phyloP scores from a whole-genome alignment of 257 asterid genomes.

The Phtheirospermum japonicum region DNA sequence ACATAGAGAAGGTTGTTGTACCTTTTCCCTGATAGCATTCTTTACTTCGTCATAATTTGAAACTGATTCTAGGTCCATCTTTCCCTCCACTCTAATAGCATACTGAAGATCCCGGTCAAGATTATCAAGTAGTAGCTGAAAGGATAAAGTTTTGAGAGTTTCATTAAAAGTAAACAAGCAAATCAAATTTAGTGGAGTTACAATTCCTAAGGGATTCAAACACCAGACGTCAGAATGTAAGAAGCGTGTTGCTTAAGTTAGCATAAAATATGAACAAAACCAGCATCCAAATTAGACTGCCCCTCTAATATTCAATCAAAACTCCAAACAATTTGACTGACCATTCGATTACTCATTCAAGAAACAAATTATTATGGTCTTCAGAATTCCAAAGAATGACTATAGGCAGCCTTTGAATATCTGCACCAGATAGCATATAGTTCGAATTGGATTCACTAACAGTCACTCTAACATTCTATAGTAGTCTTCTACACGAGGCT shows the following conservation, averaged over 20 bases:
- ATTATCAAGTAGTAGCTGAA: slow-evolving; percentile 75
- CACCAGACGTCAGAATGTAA: slow-evolving; percentile 1
- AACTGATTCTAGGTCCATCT: slow-evolving; percentile 74
- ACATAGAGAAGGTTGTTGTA: slow-evolving; percentile 31
- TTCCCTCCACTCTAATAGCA: slow-evolving; percentile 93
- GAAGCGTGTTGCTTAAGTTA: slow-evolving; percentile 12
- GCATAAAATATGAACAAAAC: slow-evolving; percentile 6
- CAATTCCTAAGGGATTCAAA: slow-evolving; percentile 20
- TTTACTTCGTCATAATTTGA: slow-evolving; percentile 86
- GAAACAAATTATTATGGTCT: slow-evolving; percentile 18
- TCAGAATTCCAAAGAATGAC: slow-evolving; percentile 20
- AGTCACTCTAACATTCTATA: neutral
- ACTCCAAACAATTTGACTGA: slow-evolving; percentile 18
- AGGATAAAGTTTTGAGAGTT: slow-evolving; percentile 26
- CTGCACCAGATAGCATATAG: slow-evolving; percentile 21
- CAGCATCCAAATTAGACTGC: slow-evolving; percentile 23
- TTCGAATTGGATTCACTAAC: slow-evolving; percentile 15
- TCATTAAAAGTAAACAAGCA: slow-evolving; percentile 26
- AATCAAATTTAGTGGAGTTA: slow-evolving; percentile 14
- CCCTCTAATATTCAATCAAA: slow-evolving; percentile 17
- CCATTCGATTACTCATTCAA: slow-evolving; percentile 14
- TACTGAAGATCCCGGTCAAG: slow-evolving; percentile 98
- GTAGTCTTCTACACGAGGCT: slow-evolving; percentile 8
- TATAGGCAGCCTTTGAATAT: slow-evolving; percentile 14
- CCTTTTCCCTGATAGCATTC: slow-evolving; percentile 82